Base-by-base conservation (phyloP, 768 basidiomycete genomes). In the Leucogyrophana mollusca region DNA sequence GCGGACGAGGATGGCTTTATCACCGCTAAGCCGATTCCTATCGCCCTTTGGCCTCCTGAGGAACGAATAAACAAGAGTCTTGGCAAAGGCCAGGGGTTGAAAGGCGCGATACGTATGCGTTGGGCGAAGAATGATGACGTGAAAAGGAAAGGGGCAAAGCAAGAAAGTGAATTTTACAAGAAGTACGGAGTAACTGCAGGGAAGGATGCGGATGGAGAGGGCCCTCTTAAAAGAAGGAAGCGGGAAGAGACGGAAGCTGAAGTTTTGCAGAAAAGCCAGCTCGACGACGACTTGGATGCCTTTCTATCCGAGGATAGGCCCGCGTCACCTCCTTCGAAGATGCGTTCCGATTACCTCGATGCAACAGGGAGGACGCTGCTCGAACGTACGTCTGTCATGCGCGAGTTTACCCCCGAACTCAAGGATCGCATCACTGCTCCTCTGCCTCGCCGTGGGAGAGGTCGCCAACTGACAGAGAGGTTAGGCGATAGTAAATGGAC, bases 21-120 rank as follows among this genome's bases (percentile, higher is more conserved):
- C 22, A 75, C 79, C 0, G 85, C 86, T 0, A 82, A 83, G 49
- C 69, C 86, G 2, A 77, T 92, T 21, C 90, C 90, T 11, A 61
- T 86, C 18, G 74, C 83, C 1, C 62, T 89, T 9, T 91, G 89
- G 87, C 88, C 90, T 0, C 79, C 87, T 17, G 85, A 90, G 58
- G 80, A 88, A 44, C 80, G 88, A 22, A 85, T 91, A 38, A 85
- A 77, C 57, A 76, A 71, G 54, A 87, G 80, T 44, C 69, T 92
- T 27, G 87, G 87, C 14, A 78, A 80, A 50, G 78, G 85, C 3
- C 76, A 80, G 48, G 86, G 84, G 3, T 59, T 90, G 24, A 83
- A 80, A 56, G 88, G 83, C 10, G 55, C 62, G 5, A 74, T 93
- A 33, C 71, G 70, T 45, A 85, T 93, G 80, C 79, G 90, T 20